Base-by-base conservation (phyloP, 257 asterid species). In the Forsythia viridissima region DNA sequence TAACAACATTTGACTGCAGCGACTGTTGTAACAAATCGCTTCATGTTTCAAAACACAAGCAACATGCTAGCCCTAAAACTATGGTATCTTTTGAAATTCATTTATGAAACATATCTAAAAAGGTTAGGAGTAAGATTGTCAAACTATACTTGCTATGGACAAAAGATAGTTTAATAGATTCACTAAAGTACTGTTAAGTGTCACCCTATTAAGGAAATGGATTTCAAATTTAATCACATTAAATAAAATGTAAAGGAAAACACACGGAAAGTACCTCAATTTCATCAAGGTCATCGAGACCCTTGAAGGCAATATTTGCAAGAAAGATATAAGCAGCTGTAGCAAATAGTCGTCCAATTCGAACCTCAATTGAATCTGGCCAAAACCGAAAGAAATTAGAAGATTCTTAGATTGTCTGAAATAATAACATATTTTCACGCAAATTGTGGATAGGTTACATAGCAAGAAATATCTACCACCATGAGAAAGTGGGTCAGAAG, bases 311-410 rank as follows among this genome's bases (percentile, higher is more conserved):
- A 83, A 92, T 86, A 85, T 93, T 87, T 71, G 95, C 93, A 70
- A 93, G 87, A 84, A 83, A 74, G 76, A 83, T 78, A 74, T 97
- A 93, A 76, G 96, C 80, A 24, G 90, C 90, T 79, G 89, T 92
- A 84, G 89, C 85, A 89, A 96, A 91, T 51, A 96, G 84, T 61
- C 84, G 80, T 91, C 76, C 90, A 75, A 93, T 81, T 80, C 90
- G 92, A 79, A 76, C 91, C 85, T 86, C 93, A 77, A 96, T 77
- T 75, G 87, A 85, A 72, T 92, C 99, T 96, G 97, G 61, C 81
- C 85, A 88, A 85, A 37, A 38, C 77, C 57, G 74, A 80, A 39
- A 61, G 41, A 80, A 40, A 44, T 82, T 69, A 84, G 61, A 71
- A 77, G 75, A 40, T 61, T 66, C 44, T 72, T 76, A 74, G 70